Evolutionary conservation across 1,139 yeast species (phyloP), one percentile per base, ranked within the genome.

Genomic region (Geotrichum fermentans): DNA sequence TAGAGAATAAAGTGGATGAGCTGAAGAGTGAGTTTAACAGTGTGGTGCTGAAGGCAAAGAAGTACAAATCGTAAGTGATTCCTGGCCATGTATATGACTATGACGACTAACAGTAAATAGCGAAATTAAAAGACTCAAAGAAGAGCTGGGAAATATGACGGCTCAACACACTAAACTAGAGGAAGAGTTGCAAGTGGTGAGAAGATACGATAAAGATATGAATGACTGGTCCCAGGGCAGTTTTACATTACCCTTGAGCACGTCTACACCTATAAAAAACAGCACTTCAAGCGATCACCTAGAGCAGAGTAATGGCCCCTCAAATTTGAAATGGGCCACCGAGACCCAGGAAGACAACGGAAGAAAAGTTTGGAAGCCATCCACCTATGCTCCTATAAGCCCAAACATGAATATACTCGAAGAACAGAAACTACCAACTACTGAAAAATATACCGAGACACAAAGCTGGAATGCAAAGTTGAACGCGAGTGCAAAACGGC

Each of bases 41-140:
- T 5, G 49, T 47, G 30, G 17, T 54, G 7, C 29, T 29, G 11
- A 40, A 45, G 20, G 45, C 48, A 2, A 40, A 47, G n/a, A 53
- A 46, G 3, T 53, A 42, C 45, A 51, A 53, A 39, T 11, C 47
- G 47, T 47, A 40, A 32, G 47, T 22, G 22, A 2, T 7, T 22
- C 10, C 3, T 3, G 7, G n/a, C 6, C 34, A 8, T n/a, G 13
- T 32, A 8, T n/a, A 8, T 32, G 7, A 13, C 34, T 7, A 32
- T n/a, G 10, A 32, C 10, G n/a, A 7, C 10, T 2, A 32, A 13
- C 20, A 17, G 14, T 10, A 36, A 36, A 36, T 21, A 3, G 24
- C 16, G 13, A 21, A 36, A 36, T 7, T 37, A 37, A 26, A 26
- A 11, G 17, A 22, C 40, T 37, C 17, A 22, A 6, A n/a, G 29